phyloP scores from a whole-genome alignment of 2,329 filamentous ascomycete species.

The Fusarium sp. region DNA sequence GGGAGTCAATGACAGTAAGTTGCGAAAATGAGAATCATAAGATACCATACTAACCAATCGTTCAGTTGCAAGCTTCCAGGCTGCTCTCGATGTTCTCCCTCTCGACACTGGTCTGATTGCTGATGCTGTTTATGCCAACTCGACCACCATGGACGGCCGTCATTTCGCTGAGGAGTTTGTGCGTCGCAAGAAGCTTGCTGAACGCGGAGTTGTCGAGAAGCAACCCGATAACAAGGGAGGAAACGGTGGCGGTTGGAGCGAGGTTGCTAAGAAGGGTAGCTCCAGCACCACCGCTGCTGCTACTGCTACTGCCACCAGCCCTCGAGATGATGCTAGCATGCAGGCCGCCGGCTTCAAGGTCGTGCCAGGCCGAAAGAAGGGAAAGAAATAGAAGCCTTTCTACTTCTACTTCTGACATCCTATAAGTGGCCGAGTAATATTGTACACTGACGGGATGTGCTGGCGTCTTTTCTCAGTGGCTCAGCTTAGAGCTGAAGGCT shows the following conservation, averaged over 20 bases:
- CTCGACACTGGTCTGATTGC: constrained; percentile 86
- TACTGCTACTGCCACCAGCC: constrained; percentile 46
- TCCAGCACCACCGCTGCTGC: constrained; percentile 52
- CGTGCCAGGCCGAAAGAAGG: constrained; percentile 93
- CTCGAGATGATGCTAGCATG: constrained; percentile 61
- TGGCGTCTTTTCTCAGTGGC: not conserved
- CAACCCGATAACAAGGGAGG: constrained; percentile 68
- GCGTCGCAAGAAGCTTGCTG: constrained; percentile 91
- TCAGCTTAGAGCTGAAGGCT: not conserved
- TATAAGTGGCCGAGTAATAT: constrained; percentile 13
- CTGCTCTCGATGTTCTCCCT: constrained; percentile 81
- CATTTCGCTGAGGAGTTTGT: constrained; percentile 97
- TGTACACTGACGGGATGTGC: not conserved
- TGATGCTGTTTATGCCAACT: constrained; percentile 89
- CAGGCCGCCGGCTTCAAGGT: constrained; percentile 84
- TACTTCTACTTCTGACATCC: constrained; percentile 13
- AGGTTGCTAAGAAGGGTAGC: constrained; percentile 94
- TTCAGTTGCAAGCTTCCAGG: constrained; percentile 84
- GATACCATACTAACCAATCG: constrained; percentile 52
- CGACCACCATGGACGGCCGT: constrained; percentile 90
- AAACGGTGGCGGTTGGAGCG: constrained; percentile 85
- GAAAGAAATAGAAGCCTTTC: constrained; percentile 72
- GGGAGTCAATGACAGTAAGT: constrained; percentile 67
- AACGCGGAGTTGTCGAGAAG: constrained; percentile 89
- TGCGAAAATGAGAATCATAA: not conserved